Conservation (phyloP, 495 filamentous ascomycete genomes). For the Achaetomiella virescens region DNA sequence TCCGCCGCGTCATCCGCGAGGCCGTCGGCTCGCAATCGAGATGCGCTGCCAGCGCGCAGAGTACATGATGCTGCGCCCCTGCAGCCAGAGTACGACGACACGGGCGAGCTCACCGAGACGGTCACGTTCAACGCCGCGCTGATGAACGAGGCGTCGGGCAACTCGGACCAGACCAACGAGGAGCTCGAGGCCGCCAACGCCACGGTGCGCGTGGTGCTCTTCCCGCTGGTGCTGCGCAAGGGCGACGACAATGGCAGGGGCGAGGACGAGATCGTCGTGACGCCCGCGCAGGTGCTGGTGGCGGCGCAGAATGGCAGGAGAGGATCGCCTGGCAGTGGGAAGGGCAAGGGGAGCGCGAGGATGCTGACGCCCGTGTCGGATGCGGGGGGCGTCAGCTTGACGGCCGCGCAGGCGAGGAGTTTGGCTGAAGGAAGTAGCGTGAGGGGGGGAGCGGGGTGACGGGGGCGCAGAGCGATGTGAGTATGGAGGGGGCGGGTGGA, state of each 20-base stretch:
- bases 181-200: constrained; percentile 69
- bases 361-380: constrained; percentile 25
- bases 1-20: constrained; percentile 73
- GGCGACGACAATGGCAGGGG: constrained; percentile 79
- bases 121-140: constrained; percentile 73
- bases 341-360: constrained; percentile 10
- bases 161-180: constrained; percentile 54
- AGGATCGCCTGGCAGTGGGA: background rate
- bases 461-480: constrained; percentile 9
- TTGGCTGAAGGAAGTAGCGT: background rate
- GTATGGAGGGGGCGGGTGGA: constrained; percentile 12
- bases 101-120: constrained; percentile 77
- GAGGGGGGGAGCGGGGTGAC: background rate
- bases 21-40: constrained; percentile 87
- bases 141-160: constrained; percentile 87
- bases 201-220: constrained; percentile 81
- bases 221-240: constrained; percentile 91
- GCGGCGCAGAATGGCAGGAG: background rate
- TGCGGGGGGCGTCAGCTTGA: constrained; percentile 22
- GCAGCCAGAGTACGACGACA: constrained; percentile 90
- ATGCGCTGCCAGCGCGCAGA: constrained; percentile 95
- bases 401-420: constrained; percentile 8
- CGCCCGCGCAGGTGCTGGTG: constrained; percentile 80
- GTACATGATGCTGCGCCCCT: constrained; percentile 96
- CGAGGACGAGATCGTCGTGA: constrained; percentile 88